phyloP scores from a whole-genome alignment of 768 basidiomycete species.

The Tulasnella sp. region DNA sequence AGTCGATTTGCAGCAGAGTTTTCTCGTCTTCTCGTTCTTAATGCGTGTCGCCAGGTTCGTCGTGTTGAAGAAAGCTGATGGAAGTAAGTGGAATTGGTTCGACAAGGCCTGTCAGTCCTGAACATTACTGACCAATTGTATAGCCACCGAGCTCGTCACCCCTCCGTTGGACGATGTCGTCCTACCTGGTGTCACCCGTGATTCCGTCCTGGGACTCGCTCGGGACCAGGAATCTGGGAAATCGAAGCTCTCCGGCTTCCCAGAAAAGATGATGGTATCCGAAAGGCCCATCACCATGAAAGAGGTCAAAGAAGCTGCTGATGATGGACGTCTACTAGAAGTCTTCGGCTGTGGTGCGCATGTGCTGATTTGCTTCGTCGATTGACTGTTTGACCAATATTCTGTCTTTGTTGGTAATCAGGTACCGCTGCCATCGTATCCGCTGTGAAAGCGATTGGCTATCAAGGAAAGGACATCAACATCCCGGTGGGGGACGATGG shows the following conservation, averaged over 20 bases:
- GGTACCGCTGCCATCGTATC: conserved; percentile 46
- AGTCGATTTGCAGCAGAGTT: conserved; percentile 50
- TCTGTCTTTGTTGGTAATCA: conserved; percentile 11
- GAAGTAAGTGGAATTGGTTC: conserved; percentile 32
- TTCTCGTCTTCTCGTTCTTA: background rate
- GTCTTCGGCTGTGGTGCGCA: conserved; percentile 37
- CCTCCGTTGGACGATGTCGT: conserved; percentile 35
- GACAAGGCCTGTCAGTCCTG: background rate
- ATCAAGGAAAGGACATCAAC: conserved; percentile 41
- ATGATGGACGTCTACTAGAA: conserved; percentile 36
- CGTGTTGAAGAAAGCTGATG: conserved; percentile 34
- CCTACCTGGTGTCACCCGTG: conserved; percentile 36
- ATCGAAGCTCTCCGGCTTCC: conserved; percentile 34
- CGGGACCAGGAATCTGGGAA: conserved; percentile 44
- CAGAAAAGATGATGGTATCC: conserved; percentile 44
- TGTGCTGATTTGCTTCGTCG: background rate
- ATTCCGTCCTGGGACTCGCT: conserved; percentile 35
- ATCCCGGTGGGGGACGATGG: conserved; percentile 56
- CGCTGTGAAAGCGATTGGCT: conserved; percentile 45
- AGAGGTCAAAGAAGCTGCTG: conserved; percentile 47
- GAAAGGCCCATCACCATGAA: conserved; percentile 68
- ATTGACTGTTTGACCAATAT: conserved; percentile 8
- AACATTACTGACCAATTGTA: background rate
- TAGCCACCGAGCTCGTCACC: conserved; percentile 30
- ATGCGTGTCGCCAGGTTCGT: conserved; percentile 2